phyloP scores from a whole-genome alignment of 306 rosid species.

The Medicago ruthenica region DNA sequence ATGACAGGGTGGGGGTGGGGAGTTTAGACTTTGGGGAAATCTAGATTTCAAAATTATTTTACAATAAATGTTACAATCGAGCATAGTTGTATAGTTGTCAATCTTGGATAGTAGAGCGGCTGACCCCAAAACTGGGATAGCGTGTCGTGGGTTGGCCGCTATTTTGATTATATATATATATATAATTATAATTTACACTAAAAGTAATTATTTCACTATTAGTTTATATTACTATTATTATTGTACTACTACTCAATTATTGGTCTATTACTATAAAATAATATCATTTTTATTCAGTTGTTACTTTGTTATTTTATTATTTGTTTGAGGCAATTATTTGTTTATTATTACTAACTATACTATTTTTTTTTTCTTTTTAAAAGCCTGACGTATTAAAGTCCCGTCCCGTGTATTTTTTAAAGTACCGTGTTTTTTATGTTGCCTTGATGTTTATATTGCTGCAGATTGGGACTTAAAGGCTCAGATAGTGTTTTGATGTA shows the following conservation, averaged over 20 bases:
- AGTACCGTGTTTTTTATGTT: neutral
- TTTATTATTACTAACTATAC: neutral
- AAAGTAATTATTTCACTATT: too few species aligned
- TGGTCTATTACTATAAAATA: too few species aligned
- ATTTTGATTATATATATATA: too few species aligned
- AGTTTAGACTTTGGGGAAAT: neutral
- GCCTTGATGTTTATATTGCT: neutral
- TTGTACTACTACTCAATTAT: too few species aligned
- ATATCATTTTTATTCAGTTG: neutral
- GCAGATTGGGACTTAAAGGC: neutral
- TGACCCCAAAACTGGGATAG: neutral
- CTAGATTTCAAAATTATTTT: constrained; percentile 21
- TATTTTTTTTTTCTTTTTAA: too few species aligned
- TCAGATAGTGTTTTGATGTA: neutral
- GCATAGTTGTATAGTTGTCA: neutral
- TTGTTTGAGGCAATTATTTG: neutral
- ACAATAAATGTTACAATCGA: constrained; percentile 3
- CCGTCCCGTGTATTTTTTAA: neutral
- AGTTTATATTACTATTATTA: too few species aligned
- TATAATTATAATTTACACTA: too few species aligned
- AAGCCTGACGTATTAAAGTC: neutral
- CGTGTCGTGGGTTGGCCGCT: too few species aligned
- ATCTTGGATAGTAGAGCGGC: neutral
- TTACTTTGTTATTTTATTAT: neutral
- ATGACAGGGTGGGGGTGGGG: too few species aligned